phyloP scores from a whole-genome alignment of 306 rosid species.

The Luffa aegyptiaca region DNA sequence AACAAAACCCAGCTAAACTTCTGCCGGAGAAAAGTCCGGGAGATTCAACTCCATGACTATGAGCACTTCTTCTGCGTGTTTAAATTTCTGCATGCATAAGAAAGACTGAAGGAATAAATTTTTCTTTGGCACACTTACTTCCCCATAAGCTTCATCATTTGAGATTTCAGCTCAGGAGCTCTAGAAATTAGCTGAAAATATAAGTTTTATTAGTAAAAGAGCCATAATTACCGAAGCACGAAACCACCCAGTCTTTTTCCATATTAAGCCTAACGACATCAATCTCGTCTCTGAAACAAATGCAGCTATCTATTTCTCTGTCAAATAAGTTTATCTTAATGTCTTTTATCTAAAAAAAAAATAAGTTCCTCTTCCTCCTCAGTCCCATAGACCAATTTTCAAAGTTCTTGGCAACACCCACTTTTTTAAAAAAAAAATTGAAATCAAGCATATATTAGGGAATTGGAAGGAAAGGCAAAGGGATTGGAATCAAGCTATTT shows the following conservation, averaged over 20 bases:
- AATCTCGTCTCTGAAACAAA: not conserved
- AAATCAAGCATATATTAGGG: not conserved
- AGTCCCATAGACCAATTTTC: not conserved
- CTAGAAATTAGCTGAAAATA: not conserved
- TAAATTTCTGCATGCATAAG: not conserved
- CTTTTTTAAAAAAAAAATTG: not conserved
- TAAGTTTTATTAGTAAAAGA: not conserved
- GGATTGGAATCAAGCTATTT: not conserved
- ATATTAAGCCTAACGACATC: not conserved
- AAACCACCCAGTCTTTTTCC: not conserved
- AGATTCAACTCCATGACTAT: no score
- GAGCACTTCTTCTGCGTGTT: no score
- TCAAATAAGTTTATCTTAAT: not conserved
- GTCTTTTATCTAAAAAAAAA: no score
- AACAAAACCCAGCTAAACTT: not conserved
- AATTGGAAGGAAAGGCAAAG: not conserved
- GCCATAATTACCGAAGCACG: not conserved
- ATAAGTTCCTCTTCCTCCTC: not conserved
- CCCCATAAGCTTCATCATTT: not conserved
- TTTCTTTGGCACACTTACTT: not conserved
- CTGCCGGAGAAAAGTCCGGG: not conserved
- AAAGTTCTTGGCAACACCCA: not conserved
- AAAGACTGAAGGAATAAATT: not conserved
- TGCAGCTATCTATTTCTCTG: not conserved
- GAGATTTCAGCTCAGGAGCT: not conserved